Base-by-base conservation (phyloP, 208 protist species). In the Trypanosoma brucei region DNA sequence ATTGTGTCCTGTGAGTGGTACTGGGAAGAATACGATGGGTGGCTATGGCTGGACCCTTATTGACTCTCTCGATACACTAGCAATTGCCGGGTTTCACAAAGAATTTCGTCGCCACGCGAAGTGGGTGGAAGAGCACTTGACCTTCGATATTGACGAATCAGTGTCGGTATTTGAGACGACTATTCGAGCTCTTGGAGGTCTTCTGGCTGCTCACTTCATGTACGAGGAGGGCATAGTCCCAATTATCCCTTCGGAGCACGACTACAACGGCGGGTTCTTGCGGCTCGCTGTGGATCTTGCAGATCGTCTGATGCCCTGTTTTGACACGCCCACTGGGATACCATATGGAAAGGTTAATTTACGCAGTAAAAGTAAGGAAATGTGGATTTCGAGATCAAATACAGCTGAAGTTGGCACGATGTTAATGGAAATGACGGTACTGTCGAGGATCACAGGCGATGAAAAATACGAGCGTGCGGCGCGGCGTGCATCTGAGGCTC, bases 101-200 rank as follows among this genome's bases (percentile, higher is more conserved):
- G 67, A 79, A 61, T 92, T 88, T 48, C 70, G 64, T 37, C 52
- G 69, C 39, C 59, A 66, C 38, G 74, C 84, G 9, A 57, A 62
- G 39, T 94, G 80, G 79, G 55, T 94, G 5, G 62, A 77, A 38
- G 70, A 84, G 1, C 70, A 83, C 66, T 51, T 93, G n/a, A 65
- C 72, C 30, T 84, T 92, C 53, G 65, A 93, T 33, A 65, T 59
- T 3, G 69, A 97, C 62, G 38, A 81, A 1, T 74, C 62, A 31
- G 87, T 95, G 0, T 94, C 86, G 3, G 86, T 93, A 7, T 97
- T 97, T 53, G 58, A 71, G 67, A 94, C 88, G 30, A 93, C 84
- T 54, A 96, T 96, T 58, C 72, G 91, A 36, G 70, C 92, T 0
- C 50, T 97, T 3, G 93, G 94, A 13, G 94, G 92, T 34, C 72